A percentile compares a stretch with the other conserved stretches of the same genome.
phyloP scores from a whole-genome alignment of 2,329 filamentous ascomycete species.

The Podosphaera aphanis region DNA sequence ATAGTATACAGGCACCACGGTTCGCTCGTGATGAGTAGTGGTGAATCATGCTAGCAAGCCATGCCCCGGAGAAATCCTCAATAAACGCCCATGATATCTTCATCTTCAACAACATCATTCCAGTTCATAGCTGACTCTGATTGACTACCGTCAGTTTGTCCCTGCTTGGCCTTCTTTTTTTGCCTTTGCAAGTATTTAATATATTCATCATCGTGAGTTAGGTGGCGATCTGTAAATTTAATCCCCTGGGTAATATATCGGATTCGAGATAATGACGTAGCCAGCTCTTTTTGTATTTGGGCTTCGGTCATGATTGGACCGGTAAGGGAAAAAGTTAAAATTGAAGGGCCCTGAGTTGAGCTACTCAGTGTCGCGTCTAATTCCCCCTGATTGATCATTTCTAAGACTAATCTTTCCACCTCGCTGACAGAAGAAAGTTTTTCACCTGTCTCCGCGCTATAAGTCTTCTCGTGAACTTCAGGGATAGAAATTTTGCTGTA shows the following conservation, averaged over 20 bases:
- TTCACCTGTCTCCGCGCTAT: conserved; percentile 28
- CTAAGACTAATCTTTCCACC: conserved; percentile 23
- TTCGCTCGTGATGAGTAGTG: too few species aligned
- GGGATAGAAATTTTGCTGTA: conserved; percentile 38
- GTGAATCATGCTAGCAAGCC: too few species aligned
- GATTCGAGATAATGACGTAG: conserved; percentile 20
- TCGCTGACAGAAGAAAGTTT: conserved; percentile 20
- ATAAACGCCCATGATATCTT: conserved; percentile 13
- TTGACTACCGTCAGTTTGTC: neutral
- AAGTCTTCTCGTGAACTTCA: conserved; percentile 27
- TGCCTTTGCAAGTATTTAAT: conserved; percentile 24
- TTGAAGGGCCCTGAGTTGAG: conserved; percentile 21
- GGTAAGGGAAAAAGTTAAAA: conserved; percentile 27
- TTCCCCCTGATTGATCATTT: conserved; percentile 32
- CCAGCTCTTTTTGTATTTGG: conserved; percentile 26
- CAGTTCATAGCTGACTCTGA: conserved; percentile 8
- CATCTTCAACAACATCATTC: conserved; percentile 11
- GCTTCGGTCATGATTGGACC: conserved; percentile 24
- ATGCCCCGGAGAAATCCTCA: neutral
- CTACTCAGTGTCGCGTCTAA: conserved; percentile 27
- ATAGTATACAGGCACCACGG: too few species aligned
- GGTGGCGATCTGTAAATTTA: conserved; percentile 27
- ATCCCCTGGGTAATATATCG: conserved; percentile 24
- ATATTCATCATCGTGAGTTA: conserved; percentile 33
- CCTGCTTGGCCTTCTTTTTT: conserved; percentile 6